These are phyloP conservation scores for Trichothecium sympodiale DNA, from an alignment of 2,329 filamentous ascomycete species.

Conservation along the genomic window DNA sequence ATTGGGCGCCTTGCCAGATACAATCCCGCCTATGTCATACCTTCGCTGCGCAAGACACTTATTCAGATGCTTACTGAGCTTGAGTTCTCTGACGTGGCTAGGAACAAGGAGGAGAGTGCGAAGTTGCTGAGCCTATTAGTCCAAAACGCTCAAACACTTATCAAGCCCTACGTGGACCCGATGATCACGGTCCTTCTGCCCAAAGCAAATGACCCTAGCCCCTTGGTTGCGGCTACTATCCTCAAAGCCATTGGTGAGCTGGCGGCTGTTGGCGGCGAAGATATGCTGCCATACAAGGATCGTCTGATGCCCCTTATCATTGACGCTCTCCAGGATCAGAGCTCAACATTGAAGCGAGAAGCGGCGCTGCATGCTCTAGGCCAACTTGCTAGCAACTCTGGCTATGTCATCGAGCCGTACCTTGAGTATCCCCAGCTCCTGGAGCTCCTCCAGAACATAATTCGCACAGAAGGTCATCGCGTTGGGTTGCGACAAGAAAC, in stretches of 20 bases:
- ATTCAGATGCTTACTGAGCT: constrained; percentile 95
- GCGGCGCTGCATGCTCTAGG: constrained; percentile 84
- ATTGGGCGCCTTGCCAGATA: constrained; percentile 84
- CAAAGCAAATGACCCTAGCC: constrained; percentile 75
- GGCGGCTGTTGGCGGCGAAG: constrained; percentile 83
- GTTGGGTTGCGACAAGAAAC: constrained; percentile 83
- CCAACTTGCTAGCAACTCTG: constrained; percentile 88
- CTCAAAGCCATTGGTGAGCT: constrained; percentile 90
- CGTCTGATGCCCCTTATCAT: constrained; percentile 92
- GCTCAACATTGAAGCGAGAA: constrained; percentile 80
- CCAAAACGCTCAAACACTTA: constrained; percentile 81
- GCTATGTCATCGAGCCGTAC: constrained; percentile 95
- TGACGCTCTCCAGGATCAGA: constrained; percentile 86
- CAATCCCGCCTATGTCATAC: constrained; percentile 96
- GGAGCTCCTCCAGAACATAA: constrained; percentile 85
- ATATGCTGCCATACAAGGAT: constrained; percentile 87
- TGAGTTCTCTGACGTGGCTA: constrained; percentile 86
- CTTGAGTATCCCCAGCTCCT: constrained; percentile 89
- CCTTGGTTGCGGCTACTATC: constrained; percentile 89
- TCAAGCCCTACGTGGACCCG: constrained; percentile 93
- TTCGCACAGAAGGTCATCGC: constrained; percentile 77
- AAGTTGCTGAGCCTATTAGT: constrained; percentile 87
- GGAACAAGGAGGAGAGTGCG: constrained; percentile 94
- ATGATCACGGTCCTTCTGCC: constrained; percentile 93
- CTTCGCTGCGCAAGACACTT: constrained; percentile 84